Evolutionary conservation across 148 eudicot species (phyloP), one percentile per base, ranked within the genome.

Genomic region (Selenicereus undatus): DNA sequence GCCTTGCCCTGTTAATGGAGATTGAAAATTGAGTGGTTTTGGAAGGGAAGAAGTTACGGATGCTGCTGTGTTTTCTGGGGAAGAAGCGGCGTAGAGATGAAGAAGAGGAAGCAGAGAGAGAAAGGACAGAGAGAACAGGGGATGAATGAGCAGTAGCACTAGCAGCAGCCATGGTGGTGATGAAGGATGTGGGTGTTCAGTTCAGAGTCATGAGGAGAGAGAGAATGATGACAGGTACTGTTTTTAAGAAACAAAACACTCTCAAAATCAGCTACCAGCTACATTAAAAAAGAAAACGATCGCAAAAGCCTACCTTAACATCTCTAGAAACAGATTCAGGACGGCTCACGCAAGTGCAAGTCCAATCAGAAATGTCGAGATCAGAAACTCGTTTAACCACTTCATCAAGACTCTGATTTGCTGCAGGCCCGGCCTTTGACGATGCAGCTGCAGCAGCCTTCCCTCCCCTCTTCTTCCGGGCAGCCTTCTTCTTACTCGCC

Each of bases 401-500:
- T 50, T 86, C 90, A 76, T 90, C 91, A 14, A 65, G 88, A 73
- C 75, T 78, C 5, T 65, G 51, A 30, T 79, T 82, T 27, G 77
- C 70, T 8, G 83, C 62, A 18, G 89, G 86, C 68, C 89, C 86
- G 54, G 90, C 88, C 77, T 82, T 84, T 3, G 87, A 72, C 22
- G 94, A 79, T 0, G 88, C 83, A 4, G 92, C 89, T 1, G 92
- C 91, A 0, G 85, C 85, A 0, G 92, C 84, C 83, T 95, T 95
- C 0, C 91, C 93, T 51, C 97, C 99, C 84, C 99, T 93, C 88
- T 93, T 93, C 0, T 96, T 96, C 90, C 91, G 97, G 6, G 95
- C 93, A 4, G 92, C 99, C 91, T 92, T 96, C 94, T 96, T 96
- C 94, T 96, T 96, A 81, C 99, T 96, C 39, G 99, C 99, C 81